phyloP scores from a whole-genome alignment of 768 basidiomycete species.

The Phlegmacium glaucopus region DNA sequence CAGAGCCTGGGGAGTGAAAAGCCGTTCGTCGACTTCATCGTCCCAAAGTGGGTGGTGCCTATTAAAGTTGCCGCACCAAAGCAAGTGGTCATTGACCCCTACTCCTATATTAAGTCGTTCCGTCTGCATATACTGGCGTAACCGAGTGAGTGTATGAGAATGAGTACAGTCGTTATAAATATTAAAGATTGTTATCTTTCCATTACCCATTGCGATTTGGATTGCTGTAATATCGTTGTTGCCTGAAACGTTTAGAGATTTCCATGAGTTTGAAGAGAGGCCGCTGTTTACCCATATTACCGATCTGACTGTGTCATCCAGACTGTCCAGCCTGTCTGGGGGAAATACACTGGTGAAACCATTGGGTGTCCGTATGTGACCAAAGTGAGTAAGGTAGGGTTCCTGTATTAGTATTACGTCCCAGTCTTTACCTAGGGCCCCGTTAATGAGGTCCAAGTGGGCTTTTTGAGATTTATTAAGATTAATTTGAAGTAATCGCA shows the following conservation, averaged over 20 bases:
- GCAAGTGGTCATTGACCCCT: neutral
- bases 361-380: neutral
- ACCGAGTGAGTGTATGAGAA: too few species aligned
- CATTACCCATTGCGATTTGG: neutral
- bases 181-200: neutral
- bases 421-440: neutral
- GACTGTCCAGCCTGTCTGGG: neutral
- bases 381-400: neutral
- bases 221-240: neutral
- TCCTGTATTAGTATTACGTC: too few species aligned
- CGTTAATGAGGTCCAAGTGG: neutral
- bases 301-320: neutral
- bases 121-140: neutral
- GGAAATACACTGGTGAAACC: neutral
- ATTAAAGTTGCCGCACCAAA: neutral
- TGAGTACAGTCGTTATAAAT: neutral
- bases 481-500: neutral
- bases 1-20: neutral
- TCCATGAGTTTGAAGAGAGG: neutral
- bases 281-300: neutral
- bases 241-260: neutral
- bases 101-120: neutral
- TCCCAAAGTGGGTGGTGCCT: neutral
- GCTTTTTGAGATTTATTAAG: slow-evolving; percentile 1
- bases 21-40: neutral